These are phyloP conservation scores for Calycina herbarum DNA, from an alignment of 2,329 filamentous ascomycete species.

Conservation along the genomic window DNA sequence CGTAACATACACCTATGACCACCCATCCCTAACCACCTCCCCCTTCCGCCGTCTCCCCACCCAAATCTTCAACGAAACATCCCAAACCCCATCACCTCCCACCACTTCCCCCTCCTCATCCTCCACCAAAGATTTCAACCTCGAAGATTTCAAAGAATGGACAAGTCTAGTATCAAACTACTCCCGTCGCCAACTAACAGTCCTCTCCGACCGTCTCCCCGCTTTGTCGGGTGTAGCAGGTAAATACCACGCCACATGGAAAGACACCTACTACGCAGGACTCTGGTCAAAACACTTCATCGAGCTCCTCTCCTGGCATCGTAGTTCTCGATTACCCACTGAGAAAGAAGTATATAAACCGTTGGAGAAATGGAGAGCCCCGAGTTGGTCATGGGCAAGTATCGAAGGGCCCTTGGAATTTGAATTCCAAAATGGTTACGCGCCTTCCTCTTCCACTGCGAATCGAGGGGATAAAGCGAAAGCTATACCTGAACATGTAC, in stretches of 20 bases:
- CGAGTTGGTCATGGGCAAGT: conserved; percentile 14
- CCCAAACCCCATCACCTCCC: background rate
- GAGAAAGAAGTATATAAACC: background rate
- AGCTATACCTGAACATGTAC: background rate
- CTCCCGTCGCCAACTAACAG: conserved; percentile 18
- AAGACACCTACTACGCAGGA: conserved; percentile 18
- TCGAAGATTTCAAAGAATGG: conserved; percentile 17
- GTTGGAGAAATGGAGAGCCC: background rate
- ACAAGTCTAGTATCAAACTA: conserved; percentile 20
- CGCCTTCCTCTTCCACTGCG: background rate
- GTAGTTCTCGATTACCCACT: background rate
- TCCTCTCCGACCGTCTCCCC: conserved; percentile 19
- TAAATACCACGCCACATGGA: conserved; percentile 19
- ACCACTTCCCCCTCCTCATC: background rate
- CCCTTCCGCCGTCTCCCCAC: conserved; percentile 19
- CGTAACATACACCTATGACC: conserved; percentile 11
- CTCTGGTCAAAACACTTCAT: conserved; percentile 21
- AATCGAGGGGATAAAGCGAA: background rate
- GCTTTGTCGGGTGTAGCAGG: conserved; percentile 20
- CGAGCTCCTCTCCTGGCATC: conserved; percentile 14
- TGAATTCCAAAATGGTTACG: conserved; percentile 10
- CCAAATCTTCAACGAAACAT: conserved; percentile 7
- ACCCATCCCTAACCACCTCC: conserved; percentile 6
- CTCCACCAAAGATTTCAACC: background rate
- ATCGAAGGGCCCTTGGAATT: conserved; percentile 13